phyloP scores from a whole-genome alignment of 2,329 filamentous ascomycete genomes.

The Cladosporium sp. region DNA sequence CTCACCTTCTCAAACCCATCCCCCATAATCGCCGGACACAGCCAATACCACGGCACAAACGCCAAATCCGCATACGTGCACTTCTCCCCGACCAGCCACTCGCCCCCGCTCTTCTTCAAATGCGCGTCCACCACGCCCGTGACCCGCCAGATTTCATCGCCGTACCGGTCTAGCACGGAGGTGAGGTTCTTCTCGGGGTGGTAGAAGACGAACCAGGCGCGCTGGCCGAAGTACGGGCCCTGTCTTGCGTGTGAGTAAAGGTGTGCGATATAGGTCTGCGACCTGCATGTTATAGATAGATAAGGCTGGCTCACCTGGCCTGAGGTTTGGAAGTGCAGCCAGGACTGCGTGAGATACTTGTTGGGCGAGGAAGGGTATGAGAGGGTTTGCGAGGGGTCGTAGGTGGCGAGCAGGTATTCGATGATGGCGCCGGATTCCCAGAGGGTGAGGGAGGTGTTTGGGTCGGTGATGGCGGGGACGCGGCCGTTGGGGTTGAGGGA shows the following conservation, averaged over 20 bases:
- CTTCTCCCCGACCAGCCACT: conserved; percentile 47
- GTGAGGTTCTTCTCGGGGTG: conserved; percentile 45
- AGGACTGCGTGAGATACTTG: conserved; percentile 32
- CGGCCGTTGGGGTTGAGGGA: conserved; percentile 45
- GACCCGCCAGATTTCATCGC: conserved; percentile 47
- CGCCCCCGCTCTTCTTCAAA: conserved; percentile 35
- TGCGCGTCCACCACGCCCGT: conserved; percentile 46
- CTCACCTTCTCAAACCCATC: conserved; percentile 25
- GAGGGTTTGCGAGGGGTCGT: conserved; percentile 35
- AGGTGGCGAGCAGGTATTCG: conserved; percentile 36
- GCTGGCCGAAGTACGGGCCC: conserved; percentile 44
- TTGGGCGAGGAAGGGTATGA: conserved; percentile 29
- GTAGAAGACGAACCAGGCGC: conserved; percentile 44
- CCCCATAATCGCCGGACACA: conserved; percentile 31
- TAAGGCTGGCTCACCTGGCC: no score
- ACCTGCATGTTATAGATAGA: no score
- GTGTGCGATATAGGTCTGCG: conserved; percentile 21
- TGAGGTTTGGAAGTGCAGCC: conserved; percentile 37
- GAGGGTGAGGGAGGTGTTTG: conserved; percentile 46
- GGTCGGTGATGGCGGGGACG: conserved; percentile 49
- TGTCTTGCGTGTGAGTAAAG: background rate
- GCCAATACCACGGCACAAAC: conserved; percentile 44
- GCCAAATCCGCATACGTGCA: conserved; percentile 45
- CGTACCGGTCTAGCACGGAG: conserved; percentile 47
- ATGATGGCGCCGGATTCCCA: conserved; percentile 39